Evolutionary conservation across 225 moss, liverwort and hornwort species (phyloP), one percentile per base, ranked within the genome.

Genomic region (Polytrichum formosum): DNA sequence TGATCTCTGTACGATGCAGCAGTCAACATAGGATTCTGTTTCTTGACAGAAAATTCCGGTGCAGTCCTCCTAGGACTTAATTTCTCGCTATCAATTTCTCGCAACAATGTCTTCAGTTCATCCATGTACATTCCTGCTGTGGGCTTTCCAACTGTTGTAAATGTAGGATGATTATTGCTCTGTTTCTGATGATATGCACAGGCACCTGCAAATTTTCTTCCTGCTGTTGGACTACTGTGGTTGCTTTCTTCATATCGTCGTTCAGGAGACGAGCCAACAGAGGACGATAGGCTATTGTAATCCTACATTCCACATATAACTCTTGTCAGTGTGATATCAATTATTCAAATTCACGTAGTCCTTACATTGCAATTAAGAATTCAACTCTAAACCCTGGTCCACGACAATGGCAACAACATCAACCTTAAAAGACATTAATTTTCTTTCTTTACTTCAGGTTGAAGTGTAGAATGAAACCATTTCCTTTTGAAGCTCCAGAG

Each of bases 101-200:
- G 78, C 73, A 87, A 56, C 58, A 87, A 33, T 18, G 70, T 67
- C 72, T 84, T 87, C 0, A 87, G 84, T 71, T 87, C 87, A 61
- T 87, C 79, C 78, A 87, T 87, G 55, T 81, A 77, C 77, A 81
- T 79, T 25, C 83, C 69, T 13, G 19, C 78, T 18, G 54, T 67
- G 6, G 79, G 54, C 26, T 74, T 82, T 67, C 23, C 64, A 76
- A 60, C 56, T 77, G 67, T 67, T 64, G 35, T 70, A 37, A 61
- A 61, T 18, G 60, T 20, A 22, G 61, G 33, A 76, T 70, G 66
- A 33, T 73, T 35, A 27, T 54, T 59, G 66, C 59, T 46, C 69
- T 25, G 64, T 46, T 65, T 18, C 26, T 72, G 70, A 46, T 54
- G 75, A 56, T 56, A 64, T 31, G 53, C 7, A 74, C 66, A 26